Percentiles rank a stretch among this genome's conserved stretches.
Evolutionary conservation across 2,329 filamentous ascomycete species (phyloP).

Genomic region (Hypoxylon sp.): DNA sequence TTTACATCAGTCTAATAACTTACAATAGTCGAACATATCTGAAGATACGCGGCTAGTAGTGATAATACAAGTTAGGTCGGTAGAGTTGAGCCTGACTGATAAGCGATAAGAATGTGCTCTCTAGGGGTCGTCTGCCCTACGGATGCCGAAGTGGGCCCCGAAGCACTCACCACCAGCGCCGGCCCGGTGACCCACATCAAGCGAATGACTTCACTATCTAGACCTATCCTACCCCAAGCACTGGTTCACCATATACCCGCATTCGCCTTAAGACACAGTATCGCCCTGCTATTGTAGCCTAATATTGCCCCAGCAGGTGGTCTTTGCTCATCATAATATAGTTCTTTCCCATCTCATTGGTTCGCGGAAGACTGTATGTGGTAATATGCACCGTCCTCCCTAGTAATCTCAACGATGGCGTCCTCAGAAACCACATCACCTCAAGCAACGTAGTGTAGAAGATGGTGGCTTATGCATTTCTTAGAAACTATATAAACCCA

Average conservation of each 20-base stretch:
- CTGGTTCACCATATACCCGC: no score
- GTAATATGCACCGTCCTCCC: neutral
- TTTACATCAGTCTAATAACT: neutral
- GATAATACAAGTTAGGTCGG: neutral
- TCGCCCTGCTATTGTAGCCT: neutral
- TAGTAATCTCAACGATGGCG: neutral
- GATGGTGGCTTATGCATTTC: neutral
- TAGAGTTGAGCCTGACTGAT: neutral
- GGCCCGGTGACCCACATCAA: no score
- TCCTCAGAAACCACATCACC: neutral
- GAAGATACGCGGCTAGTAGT: neutral
- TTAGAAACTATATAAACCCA: neutral
- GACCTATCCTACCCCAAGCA: no score
- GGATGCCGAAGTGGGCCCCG: slow-evolving; percentile 2
- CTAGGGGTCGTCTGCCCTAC: neutral
- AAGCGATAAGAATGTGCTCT: neutral
- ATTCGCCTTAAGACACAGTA: neutral
- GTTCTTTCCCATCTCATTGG: neutral
- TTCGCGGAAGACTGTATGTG: neutral
- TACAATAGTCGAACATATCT: neutral
- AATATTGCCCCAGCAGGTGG: neutral
- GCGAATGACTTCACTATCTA: no score
- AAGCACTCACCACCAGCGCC: neutral
- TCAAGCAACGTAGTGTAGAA: neutral
- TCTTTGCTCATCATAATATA: neutral